Conservation (phyloP, 306 rosid species). For the Ziziphus jujuba region DNA sequence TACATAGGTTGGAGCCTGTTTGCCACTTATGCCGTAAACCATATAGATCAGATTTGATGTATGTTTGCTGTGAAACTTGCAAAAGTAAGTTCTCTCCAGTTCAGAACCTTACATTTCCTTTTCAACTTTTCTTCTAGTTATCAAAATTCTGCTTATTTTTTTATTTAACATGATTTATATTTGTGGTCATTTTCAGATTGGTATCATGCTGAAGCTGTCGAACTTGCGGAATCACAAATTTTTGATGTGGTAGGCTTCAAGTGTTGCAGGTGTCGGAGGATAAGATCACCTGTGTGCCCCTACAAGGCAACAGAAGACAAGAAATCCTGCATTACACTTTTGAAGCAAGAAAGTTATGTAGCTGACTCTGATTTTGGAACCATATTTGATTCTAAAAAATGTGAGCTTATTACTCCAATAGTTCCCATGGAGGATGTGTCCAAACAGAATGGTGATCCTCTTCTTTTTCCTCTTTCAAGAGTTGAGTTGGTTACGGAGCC, state of each 20-base stretch:
- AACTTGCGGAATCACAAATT: conserved; percentile 78
- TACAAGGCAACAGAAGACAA: conserved; percentile 45
- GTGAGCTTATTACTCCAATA: conserved; percentile 54
- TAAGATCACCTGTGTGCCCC: conserved; percentile 86
- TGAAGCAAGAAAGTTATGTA: conserved; percentile 55
- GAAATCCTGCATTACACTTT: conserved; percentile 36
- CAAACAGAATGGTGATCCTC: conserved; percentile 61
- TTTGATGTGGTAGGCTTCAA: conserved; percentile 69
- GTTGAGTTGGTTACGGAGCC: conserved; percentile 66
- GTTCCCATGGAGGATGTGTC: conserved; percentile 50
- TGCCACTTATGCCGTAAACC: conserved; percentile 75
- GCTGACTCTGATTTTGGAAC: conserved; percentile 56
- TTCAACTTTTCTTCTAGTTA: not conserved
- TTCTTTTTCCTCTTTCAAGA: conserved; percentile 60
- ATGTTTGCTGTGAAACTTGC: conserved; percentile 80
- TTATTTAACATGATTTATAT: conserved; percentile 2
- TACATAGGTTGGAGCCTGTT: conserved; percentile 42
- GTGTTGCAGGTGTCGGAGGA: conserved; percentile 95
- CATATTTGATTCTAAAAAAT: conserved; percentile 41
- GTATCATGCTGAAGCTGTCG: conserved; percentile 96
- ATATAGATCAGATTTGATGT: conserved; percentile 74
- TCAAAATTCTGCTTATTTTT: not conserved
- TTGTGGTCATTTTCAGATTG: conserved; percentile 65
- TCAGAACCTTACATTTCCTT: not conserved
- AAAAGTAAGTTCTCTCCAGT: conserved; percentile 52